Conservation (phyloP, 2,329 filamentous ascomycete genomes). For the Endothia cerciana region DNA sequence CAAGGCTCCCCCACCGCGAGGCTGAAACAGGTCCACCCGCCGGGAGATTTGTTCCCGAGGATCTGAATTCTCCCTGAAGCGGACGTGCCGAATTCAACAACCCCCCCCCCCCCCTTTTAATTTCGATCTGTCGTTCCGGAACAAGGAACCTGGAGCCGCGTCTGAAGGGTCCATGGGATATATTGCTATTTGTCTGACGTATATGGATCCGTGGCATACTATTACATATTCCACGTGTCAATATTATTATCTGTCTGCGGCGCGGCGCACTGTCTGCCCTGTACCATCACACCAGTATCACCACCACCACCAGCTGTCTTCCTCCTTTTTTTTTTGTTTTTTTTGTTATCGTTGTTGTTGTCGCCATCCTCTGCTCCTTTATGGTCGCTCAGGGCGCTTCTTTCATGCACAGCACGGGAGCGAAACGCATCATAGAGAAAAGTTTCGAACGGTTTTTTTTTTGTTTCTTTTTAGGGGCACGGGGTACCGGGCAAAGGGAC, state of each 20-base stretch:
- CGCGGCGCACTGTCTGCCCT: neutral
- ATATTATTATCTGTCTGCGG: neutral
- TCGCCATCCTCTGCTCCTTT: neutral
- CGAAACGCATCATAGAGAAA: constrained; percentile 6
- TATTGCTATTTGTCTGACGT: constrained; percentile 1
- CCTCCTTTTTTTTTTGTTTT: neutral
- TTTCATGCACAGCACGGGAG: neutral
- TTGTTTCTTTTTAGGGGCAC: neutral
- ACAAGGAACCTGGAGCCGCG: neutral
- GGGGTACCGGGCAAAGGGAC: neutral
- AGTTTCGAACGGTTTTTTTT: constrained; percentile 1
- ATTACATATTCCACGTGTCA: neutral
- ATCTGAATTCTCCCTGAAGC: neutral
- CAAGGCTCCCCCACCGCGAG: constrained; percentile 22
- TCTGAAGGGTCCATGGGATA: neutral
- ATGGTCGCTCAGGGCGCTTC: neutral
- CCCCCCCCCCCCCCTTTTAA: neutral
- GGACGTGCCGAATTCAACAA: neutral
- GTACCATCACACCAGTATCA: constrained; percentile 1
- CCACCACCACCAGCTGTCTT: neutral
- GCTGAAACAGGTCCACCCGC: constrained; percentile 16
- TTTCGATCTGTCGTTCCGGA: neutral
- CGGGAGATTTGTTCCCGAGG: neutral
- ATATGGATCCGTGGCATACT: neutral
- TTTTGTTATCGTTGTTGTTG: neutral